Percentiles rank a stretch among this genome's conserved stretches.
These are phyloP conservation scores for Parietaria judaica DNA, from an alignment of 306 rosid genomes.

Conservation along the genomic window DNA sequence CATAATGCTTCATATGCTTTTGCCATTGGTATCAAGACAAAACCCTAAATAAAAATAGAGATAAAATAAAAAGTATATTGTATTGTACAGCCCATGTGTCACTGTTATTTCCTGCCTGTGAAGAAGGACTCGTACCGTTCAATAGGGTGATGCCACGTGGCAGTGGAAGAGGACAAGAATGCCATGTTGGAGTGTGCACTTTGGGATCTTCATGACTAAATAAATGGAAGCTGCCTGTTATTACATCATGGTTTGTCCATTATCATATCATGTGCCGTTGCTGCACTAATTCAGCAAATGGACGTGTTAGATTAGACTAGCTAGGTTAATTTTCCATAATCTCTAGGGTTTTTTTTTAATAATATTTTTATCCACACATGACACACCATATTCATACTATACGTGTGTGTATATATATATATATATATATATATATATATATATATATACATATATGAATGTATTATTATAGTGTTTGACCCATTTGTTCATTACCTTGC, in stretches of 20 bases:
- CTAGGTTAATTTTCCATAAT: background rate
- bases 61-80: background rate
- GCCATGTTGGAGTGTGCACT: background rate
- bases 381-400: background rate
- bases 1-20: background rate
- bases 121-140: conserved; percentile 2
- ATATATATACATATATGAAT: too few species aligned
- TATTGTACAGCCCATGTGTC: conserved; percentile 10
- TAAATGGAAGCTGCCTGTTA: conserved; percentile 7
- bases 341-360: background rate
- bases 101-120: conserved; percentile 4
- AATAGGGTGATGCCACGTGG: conserved; percentile 30
- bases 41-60: background rate
- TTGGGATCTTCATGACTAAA: background rate
- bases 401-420: too few species aligned
- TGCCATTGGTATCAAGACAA: conserved; percentile 22
- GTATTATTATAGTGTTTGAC: too few species aligned
- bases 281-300: conserved; percentile 5
- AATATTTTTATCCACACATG: background rate
- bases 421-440: too few species aligned
- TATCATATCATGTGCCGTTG: conserved; percentile 3
- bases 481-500: too few species aligned
- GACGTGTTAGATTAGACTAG: conserved; percentile 5
- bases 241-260: conserved; percentile 10
- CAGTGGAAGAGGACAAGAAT: conserved; percentile 1